Base-by-base conservation (phyloP, 2,329 filamentous ascomycete species). In the Penicillium olsonii region DNA sequence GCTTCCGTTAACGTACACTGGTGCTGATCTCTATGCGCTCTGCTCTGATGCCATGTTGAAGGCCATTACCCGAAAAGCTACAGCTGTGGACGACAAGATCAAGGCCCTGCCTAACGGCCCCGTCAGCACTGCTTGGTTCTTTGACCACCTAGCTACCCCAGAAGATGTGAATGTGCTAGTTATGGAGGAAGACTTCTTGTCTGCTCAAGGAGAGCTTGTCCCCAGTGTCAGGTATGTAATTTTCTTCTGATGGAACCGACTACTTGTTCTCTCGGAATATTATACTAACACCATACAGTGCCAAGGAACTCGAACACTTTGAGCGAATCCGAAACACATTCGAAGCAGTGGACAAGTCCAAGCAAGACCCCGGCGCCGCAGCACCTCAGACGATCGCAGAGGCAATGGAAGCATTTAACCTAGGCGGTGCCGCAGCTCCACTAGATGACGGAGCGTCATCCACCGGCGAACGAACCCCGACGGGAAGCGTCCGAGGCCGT, bases 21-120 rank as follows among this genome's bases (percentile, higher is more conserved):
- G 94, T 65, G 94, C 94, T 55, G 94, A 99, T 74, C 87, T 99
- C 66, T 99, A 99, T 72, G 94, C 94, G 1, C 81, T 99, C 17
- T 97, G 92, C 76, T 96, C 91, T 37, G 94, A 99, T 70, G 91
- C 94, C 43, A 99, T 99, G 94, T 87, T 99, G 60, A 97, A 99
- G 71, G 94, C 94, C 17, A 92, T 99, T 50, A 99, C 94, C 2
- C 85, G 94, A 5, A 90, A 95, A 67, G 91, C 94, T 2, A 82
- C 84, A 1, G 79, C 83, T 2, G 92, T 97, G 2, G 94, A 99
- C 68, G 78, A 83, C 42, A 94, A 94, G 70, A 88, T 99, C 58
- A 81, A 81, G 18, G 77, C 79, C 4, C 77, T 95, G 40, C 73
- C 78, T 37, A 62, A 67, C 44, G 76, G 69, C 18, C 76, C 80